Evolutionary conservation across 2,329 filamentous ascomycete species (phyloP).

Genomic region (Mycocentrospora acerina): DNA sequence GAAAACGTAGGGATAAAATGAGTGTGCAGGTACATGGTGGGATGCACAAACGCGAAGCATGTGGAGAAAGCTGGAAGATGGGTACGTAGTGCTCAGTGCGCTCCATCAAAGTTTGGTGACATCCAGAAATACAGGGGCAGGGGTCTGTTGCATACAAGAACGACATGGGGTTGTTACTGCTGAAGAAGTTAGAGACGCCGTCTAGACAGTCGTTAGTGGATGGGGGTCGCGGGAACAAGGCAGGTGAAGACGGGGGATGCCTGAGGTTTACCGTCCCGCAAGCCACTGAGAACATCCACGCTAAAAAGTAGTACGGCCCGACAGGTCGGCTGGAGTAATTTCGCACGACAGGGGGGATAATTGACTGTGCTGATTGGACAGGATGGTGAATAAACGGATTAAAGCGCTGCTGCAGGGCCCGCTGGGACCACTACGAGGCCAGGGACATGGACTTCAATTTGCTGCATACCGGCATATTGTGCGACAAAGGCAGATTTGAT

Average conservation of each 20-base stretch:
- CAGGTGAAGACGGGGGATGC: conserved; percentile 19
- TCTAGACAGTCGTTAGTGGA: conserved; percentile 25
- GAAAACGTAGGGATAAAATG: conserved; percentile 37
- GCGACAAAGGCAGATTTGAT: conserved; percentile 17
- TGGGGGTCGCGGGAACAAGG: conserved; percentile 23
- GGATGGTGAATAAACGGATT: conserved; percentile 33
- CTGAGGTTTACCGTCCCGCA: conserved; percentile 17
- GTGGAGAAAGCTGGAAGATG: conserved; percentile 36
- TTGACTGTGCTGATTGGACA: conserved; percentile 25
- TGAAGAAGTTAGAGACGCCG: conserved; percentile 18
- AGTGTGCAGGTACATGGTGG: conserved; percentile 33
- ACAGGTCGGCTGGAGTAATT: conserved; percentile 34
- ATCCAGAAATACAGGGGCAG: conserved; percentile 30
- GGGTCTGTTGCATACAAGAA: conserved; percentile 26
- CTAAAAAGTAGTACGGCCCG: conserved; percentile 24
- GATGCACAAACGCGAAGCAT: conserved; percentile 36
- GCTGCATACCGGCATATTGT: conserved; percentile 24
- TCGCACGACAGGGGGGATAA: conserved; percentile 31
- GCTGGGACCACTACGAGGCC: conserved; percentile 11
- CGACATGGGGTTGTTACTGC: conserved; percentile 20
- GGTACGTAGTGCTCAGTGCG: conserved; percentile 30
- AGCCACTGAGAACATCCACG: conserved; percentile 27
- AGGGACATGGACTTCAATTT: conserved; percentile 23
- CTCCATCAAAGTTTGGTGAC: conserved; percentile 28
- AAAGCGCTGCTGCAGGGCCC: conserved; percentile 28